These are phyloP conservation scores for Discostella stelligera DNA, from an alignment of 352 stramenopile species.

Conservation along the genomic window DNA sequence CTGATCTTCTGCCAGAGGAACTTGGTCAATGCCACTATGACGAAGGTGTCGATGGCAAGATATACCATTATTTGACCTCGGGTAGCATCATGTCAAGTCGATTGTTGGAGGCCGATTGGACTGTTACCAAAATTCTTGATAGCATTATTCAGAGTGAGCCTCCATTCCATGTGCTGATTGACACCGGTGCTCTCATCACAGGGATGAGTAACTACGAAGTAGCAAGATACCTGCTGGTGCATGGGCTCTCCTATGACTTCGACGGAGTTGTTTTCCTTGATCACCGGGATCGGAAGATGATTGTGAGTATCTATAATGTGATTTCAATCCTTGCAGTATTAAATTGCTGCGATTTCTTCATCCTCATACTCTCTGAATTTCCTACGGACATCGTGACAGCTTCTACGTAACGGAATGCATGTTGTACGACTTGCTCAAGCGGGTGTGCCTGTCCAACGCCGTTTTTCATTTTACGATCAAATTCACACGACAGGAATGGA, in stretches of 20 bases:
- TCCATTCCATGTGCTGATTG: conserved; percentile 87
- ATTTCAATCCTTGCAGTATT: neutral
- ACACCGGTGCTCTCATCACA: conserved; percentile 89
- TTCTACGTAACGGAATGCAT: conserved; percentile 92
- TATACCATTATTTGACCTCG: conserved; percentile 95
- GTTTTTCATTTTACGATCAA: conserved; percentile 93
- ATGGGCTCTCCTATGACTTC: conserved; percentile 82
- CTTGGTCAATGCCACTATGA: conserved; percentile 98
- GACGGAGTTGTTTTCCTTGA: conserved; percentile 90
- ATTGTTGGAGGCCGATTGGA: conserved; percentile 77
- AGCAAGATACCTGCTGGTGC: conserved; percentile 85
- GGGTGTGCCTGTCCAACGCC: conserved; percentile 74
- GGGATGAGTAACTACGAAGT: conserved; percentile 89
- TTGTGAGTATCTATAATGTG: conserved; percentile 55
- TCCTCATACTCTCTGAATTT: neutral
- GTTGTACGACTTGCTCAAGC: conserved; percentile 89
- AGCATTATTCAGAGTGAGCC: conserved; percentile 82
- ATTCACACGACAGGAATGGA: conserved; percentile 92
- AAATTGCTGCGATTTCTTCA: neutral
- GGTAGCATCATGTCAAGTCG: conserved; percentile 85
- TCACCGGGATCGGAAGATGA: conserved; percentile 85
- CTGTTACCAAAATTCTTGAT: conserved; percentile 81
- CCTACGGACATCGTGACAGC: conserved; percentile 26
- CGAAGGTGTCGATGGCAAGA: conserved; percentile 96
- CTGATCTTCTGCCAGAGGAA: conserved; percentile 98